A percentile compares a stretch with the other conserved stretches of the same genome.
Conservation (phyloP, 2,329 filamentous ascomycete species). For the Balansia obtecta region DNA sequence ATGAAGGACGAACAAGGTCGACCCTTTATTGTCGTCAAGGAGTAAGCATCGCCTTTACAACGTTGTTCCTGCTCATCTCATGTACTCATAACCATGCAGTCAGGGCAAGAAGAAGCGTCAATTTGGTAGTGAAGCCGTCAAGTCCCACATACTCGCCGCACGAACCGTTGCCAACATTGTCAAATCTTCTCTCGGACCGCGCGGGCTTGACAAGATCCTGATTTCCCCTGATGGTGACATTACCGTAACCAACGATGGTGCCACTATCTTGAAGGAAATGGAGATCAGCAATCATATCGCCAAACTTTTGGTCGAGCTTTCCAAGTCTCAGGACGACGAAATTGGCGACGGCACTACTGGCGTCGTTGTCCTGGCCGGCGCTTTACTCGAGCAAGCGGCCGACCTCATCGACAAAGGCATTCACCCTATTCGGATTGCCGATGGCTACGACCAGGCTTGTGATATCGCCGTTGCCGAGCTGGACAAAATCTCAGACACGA, state of each 20-base stretch:
- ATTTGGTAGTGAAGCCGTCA: slow-evolving; percentile 93
- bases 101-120: slow-evolving; percentile 97
- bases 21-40: slow-evolving; percentile 95
- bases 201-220: slow-evolving; percentile 96
- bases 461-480: slow-evolving; percentile 90
- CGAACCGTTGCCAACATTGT: slow-evolving; percentile 94
- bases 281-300: slow-evolving; percentile 98
- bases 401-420: slow-evolving; percentile 99
- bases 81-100: slow-evolving; percentile 32
- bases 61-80: background rate
- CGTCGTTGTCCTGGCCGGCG: slow-evolving; percentile 90
- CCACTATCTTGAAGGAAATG: slow-evolving; percentile 96
- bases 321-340: slow-evolving; percentile 97
- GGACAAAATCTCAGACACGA: slow-evolving; percentile 83
- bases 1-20: slow-evolving; percentile 96
- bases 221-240: slow-evolving; percentile 98
- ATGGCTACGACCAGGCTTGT: slow-evolving; percentile 95
- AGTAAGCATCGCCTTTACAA: slow-evolving; percentile 46
- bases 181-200: slow-evolving; percentile 89
- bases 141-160: slow-evolving; percentile 94
- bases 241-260: slow-evolving; percentile 97
- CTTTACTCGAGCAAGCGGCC: slow-evolving; percentile 88
- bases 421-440: slow-evolving; percentile 95
- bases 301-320: slow-evolving; percentile 91
- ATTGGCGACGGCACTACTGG: slow-evolving; percentile 97